These are phyloP conservation scores for Debaryomycetaceae sp. DNA, from an alignment of 1,139 yeast species.

Conservation along the genomic window DNA sequence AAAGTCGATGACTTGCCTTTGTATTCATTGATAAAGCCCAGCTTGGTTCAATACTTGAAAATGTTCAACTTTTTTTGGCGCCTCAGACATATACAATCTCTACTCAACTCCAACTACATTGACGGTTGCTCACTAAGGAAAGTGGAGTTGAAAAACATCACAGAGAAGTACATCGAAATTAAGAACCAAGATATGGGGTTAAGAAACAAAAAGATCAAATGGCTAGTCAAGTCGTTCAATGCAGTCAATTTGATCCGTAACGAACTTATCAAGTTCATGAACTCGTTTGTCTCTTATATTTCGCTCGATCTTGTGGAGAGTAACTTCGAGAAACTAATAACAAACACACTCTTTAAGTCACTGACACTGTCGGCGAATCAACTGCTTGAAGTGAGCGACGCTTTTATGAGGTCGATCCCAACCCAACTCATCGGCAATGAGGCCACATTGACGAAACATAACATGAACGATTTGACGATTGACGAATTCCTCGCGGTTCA, in stretches of 20 bases:
- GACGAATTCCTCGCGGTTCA: slow-evolving; percentile 49
- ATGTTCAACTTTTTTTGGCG: slow-evolving; percentile 87
- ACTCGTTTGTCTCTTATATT: slow-evolving; percentile 39
- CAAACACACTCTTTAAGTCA: slow-evolving; percentile 18
- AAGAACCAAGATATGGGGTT: slow-evolving; percentile 11
- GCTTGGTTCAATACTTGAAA: slow-evolving; percentile 51
- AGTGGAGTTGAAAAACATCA: slow-evolving; percentile 27
- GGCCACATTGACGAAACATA: slow-evolving; percentile 6
- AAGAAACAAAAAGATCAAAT: slow-evolving; percentile 20
- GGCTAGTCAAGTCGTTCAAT: slow-evolving; percentile 32
- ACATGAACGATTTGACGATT: slow-evolving; percentile 32
- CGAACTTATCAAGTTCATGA: slow-evolving; percentile 44
- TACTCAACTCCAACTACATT: slow-evolving; percentile 42
- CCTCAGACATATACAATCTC: slow-evolving; percentile 56
- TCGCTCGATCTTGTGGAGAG: slow-evolving; percentile 48
- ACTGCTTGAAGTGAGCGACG: slow-evolving; percentile 3
- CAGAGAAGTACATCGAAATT: slow-evolving; percentile 11
- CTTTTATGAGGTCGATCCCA: slow-evolving; percentile 2
- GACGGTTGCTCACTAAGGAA: slow-evolving; percentile 32
- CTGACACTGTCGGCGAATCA: background rate
- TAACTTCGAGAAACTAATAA: slow-evolving; percentile 30
- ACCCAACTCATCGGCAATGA: background rate
- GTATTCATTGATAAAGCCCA: slow-evolving; percentile 13
- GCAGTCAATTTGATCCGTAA: slow-evolving; percentile 44
- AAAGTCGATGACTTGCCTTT: slow-evolving; percentile 58